Evolutionary conservation across 2,329 filamentous ascomycete genomes (phyloP).

Genomic region (Fusarium camptoceras): DNA sequence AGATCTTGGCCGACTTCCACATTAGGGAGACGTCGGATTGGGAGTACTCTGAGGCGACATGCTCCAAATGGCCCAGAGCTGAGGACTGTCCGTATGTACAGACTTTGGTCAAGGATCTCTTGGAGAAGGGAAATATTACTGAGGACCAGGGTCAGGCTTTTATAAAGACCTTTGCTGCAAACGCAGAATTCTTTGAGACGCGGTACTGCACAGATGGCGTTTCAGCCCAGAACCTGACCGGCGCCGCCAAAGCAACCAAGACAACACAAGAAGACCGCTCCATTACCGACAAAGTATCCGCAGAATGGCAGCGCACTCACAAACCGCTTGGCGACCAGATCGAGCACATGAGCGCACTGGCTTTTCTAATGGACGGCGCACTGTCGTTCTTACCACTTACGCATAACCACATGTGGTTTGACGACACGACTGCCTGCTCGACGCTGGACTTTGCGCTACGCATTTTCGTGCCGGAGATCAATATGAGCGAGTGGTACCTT

Average conservation of each 20-base stretch:
- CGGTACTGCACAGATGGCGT: conserved; percentile 55
- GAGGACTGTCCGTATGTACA: conserved; percentile 41
- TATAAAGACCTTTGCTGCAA: conserved; percentile 47
- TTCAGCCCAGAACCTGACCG: conserved; percentile 57
- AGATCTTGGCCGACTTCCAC: conserved; percentile 62
- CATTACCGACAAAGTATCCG: conserved; percentile 53
- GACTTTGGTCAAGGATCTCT: conserved; percentile 21
- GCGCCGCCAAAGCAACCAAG: conserved; percentile 54
- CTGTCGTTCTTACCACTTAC: conserved; percentile 58
- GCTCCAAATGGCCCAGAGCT: conserved; percentile 46
- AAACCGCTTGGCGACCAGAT: conserved; percentile 36
- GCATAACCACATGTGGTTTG: conserved; percentile 57
- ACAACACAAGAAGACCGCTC: conserved; percentile 51
- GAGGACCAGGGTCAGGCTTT: conserved; percentile 41
- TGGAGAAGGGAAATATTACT: conserved; percentile 43
- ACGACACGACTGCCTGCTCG: conserved; percentile 58
- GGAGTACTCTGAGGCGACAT: conserved; percentile 54
- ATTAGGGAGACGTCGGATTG: conserved; percentile 52
- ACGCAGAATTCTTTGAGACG: conserved; percentile 50
- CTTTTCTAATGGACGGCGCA: conserved; percentile 59
- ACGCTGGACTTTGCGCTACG: conserved; percentile 64
- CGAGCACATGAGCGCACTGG: conserved; percentile 54
- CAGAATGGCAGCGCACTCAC: conserved; percentile 56
- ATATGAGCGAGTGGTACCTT: conserved; percentile 58
- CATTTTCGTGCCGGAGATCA: conserved; percentile 53